Conservation (phyloP, 2,329 filamentous ascomycete species). For the Pezicula radicicola region DNA sequence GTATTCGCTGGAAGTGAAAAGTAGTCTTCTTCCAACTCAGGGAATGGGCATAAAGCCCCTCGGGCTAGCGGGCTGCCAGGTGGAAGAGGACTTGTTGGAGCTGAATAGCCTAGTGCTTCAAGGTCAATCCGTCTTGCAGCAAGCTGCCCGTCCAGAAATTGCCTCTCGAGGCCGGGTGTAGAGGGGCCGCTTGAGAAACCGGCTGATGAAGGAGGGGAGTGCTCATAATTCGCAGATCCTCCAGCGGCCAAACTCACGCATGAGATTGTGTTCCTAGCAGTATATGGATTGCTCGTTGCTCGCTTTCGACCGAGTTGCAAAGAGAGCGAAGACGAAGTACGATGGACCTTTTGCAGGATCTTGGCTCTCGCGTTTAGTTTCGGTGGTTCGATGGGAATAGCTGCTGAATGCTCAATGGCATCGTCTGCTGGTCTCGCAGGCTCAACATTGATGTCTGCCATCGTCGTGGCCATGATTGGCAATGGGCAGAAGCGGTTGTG, state of each 20-base stretch:
- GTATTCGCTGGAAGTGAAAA: constrained; percentile 20
- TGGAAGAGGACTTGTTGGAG: constrained; percentile 20
- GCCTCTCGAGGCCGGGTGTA: constrained; percentile 23
- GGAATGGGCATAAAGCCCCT: constrained; percentile 11
- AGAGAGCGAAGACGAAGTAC: constrained; percentile 31
- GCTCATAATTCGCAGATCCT: constrained; percentile 22
- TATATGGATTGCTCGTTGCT: constrained; percentile 27
- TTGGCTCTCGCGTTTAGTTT: constrained; percentile 28
- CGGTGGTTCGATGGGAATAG: constrained; percentile 21
- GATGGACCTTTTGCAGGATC: constrained; percentile 27
- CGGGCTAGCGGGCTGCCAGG: constrained; percentile 16
- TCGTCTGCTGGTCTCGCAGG: constrained; percentile 7
- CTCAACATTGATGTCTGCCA: constrained; percentile 18
- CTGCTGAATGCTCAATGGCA: constrained; percentile 21
- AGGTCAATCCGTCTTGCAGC: constrained; percentile 17
- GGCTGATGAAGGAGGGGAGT: constrained; percentile 20
- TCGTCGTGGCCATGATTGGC: constrained; percentile 17
- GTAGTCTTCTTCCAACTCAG: constrained; percentile 26
- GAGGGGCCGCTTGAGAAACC: constrained; percentile 27
- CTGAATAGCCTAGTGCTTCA: constrained; percentile 13
- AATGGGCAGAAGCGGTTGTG: not conserved
- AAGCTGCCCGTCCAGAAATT: constrained; percentile 18
- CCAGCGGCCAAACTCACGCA: constrained; percentile 26
- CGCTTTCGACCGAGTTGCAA: constrained; percentile 25
- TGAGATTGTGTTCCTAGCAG: constrained; percentile 23